Base-by-base conservation (phyloP, 192 early-diverging fungal genomes). In the Geosiphon pyriformis region DNA sequence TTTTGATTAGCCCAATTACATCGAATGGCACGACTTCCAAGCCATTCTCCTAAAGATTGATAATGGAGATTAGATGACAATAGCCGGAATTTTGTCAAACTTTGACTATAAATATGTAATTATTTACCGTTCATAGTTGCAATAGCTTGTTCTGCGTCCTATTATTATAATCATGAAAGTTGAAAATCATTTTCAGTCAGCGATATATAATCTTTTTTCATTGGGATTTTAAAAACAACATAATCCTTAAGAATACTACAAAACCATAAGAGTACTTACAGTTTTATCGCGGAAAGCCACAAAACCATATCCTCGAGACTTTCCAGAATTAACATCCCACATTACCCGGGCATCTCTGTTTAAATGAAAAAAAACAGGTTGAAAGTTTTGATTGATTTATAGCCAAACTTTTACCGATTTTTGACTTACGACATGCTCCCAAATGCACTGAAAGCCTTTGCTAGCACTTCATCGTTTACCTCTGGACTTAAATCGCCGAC, bases 1-100 rank as follows among this genome's bases (percentile, higher is more conserved):
- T 93, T 93, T 67, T 94, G 92, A 67, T 87, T 96, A 20, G 94
- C 94, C 94, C 94, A 96, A 80, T 94, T 94, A 64, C 93, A 90
- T 47, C 94, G 88, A 65, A 96, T 88, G 56, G 87, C 83, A 60
- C 91, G 83, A 72, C 83, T 88, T 68, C 92, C 94, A 34, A 96
- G 77, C 87, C 86, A 88, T 75, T 93, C 75, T 33, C 63, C 63
- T 65, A 7, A 6, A 37, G 15, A 10, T 42, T 10, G 7, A 42
- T 10, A 42, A 42, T 42, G 37, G 15, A 42, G 6, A 42, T 6
- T 10, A 42, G 15, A n/a, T n/a, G n/a, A n/a, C n/a, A n/a, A n/a
- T n/a, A n/a, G n/a, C n/a, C n/a, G n/a, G n/a, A n/a, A n/a, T n/a
- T n/a, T n/a, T n/a, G n/a, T n/a, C n/a, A n/a, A n/a, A n/a, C n/a